A percentile compares a stretch with the other conserved stretches of the same genome.
phyloP scores from a whole-genome alignment of 2,329 filamentous ascomycete genomes.

The Chaetomiaceae sp. region DNA sequence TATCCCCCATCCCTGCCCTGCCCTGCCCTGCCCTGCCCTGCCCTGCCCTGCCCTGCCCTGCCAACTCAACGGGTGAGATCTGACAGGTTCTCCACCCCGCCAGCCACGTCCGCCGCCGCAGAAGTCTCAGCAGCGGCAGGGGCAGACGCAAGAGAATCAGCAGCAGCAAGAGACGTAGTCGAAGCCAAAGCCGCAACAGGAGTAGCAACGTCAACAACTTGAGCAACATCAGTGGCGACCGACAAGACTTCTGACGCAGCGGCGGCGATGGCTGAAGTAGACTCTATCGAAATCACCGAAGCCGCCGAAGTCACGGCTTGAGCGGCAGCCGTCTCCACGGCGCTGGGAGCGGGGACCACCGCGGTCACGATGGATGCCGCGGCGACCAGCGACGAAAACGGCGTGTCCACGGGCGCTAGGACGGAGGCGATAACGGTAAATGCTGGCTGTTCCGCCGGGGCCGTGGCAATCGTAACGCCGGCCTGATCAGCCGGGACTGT shows the following conservation, averaged over 20 bases:
- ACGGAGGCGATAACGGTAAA: background rate
- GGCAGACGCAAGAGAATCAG: conserved; percentile 6
- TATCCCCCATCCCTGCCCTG: background rate
- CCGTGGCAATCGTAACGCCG: background rate
- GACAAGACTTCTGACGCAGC: background rate
- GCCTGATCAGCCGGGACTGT: background rate
- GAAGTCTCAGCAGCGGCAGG: conserved; percentile 14
- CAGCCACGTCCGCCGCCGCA: conserved; percentile 6
- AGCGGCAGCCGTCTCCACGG: conserved; percentile 5
- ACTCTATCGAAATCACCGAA: background rate
- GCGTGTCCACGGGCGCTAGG: background rate
- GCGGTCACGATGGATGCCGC: too few species aligned
- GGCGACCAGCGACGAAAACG: background rate
- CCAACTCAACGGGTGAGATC: conserved; percentile 27
- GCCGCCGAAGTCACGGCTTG: conserved; percentile 10
- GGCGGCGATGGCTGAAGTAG: background rate
- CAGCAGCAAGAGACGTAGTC: conserved; percentile 10
- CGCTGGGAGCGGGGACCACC: background rate
- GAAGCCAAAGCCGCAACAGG: conserved; percentile 6
- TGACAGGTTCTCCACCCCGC: conserved; percentile 19
- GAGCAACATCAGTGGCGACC: background rate
- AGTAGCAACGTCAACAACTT: background rate
- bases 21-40: too few species aligned
- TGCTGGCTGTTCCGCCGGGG: background rate
- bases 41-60: too few species aligned